phyloP scores from a whole-genome alignment of 805 yeast genomes.

The Kuraishia piskuri region DNA sequence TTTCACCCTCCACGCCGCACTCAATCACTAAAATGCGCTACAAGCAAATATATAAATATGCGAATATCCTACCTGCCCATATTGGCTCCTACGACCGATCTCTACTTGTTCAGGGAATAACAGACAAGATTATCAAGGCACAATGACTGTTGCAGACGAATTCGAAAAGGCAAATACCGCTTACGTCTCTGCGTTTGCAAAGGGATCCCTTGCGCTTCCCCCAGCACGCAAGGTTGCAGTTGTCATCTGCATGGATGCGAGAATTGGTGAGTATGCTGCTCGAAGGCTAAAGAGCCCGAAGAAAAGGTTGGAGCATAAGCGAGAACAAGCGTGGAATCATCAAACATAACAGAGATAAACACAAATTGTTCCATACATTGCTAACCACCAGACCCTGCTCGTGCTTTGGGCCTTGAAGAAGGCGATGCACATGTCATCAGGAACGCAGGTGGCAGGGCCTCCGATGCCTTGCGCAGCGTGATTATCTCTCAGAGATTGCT shows the following conservation, averaged over 20 bases:
- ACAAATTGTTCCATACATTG: background rate
- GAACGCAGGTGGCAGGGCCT: slow-evolving; percentile 34
- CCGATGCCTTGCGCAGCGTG: slow-evolving; percentile 29
- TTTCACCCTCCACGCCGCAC: background rate
- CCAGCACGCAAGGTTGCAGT: slow-evolving; percentile 27
- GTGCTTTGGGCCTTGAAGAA: slow-evolving; percentile 24
- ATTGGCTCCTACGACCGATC: slow-evolving; percentile 2
- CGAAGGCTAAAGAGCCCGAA: no score
- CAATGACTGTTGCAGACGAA: slow-evolving; percentile 17
- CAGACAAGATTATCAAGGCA: background rate
- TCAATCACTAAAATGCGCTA: background rate
- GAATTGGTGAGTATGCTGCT: slow-evolving; percentile 13
- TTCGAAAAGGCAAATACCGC: slow-evolving; percentile 13
- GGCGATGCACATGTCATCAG: slow-evolving; percentile 36
- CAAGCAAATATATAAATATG: background rate
- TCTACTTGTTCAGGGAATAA: slow-evolving; percentile 2
- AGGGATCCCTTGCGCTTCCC: slow-evolving; percentile 28
- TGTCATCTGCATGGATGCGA: slow-evolving; percentile 32
- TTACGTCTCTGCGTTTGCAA: slow-evolving; percentile 11
- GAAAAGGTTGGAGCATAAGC: no score
- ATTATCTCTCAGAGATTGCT: slow-evolving; percentile 31
- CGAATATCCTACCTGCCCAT: background rate
- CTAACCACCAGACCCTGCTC: slow-evolving; percentile 22
- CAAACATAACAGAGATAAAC: no score
- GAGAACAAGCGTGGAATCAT: no score